phyloP scores from a whole-genome alignment of 208 protist genomes.

The Acanthamoeba castellanii region DNA sequence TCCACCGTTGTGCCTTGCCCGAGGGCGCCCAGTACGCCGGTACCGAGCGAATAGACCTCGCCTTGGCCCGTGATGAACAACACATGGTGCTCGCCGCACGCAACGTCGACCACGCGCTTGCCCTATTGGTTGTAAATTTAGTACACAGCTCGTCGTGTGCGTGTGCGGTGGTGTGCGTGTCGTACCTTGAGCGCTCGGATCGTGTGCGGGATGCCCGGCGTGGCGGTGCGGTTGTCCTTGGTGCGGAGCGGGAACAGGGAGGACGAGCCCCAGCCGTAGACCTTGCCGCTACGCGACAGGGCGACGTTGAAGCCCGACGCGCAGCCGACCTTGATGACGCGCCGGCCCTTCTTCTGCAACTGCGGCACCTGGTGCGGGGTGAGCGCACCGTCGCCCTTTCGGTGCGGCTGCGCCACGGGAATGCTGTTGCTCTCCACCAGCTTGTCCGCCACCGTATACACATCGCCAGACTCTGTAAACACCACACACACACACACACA shows the following conservation, averaged over 20 bases:
- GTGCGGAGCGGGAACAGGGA: slow-evolving; percentile 50
- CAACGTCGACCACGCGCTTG: slow-evolving; percentile 70
- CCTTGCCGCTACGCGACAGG: slow-evolving; percentile 21
- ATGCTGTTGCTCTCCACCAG: neutral
- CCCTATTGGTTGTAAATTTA: neutral
- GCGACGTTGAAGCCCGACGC: slow-evolving; percentile 66
- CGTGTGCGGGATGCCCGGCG: slow-evolving; percentile 55
- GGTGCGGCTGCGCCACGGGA: neutral
- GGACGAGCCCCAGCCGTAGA: slow-evolving; percentile 25
- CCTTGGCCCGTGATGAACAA: slow-evolving; percentile 50
- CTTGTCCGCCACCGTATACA: slow-evolving; percentile 63
- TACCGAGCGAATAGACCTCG: slow-evolving; percentile 69
- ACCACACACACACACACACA: neutral
- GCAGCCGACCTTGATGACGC: slow-evolving; percentile 59
- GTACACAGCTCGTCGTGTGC: neutral
- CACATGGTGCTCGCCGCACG: slow-evolving; percentile 67
- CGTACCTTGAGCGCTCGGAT: slow-evolving; percentile 50
- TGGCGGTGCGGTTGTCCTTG: slow-evolving; percentile 17
- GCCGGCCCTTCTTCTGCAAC: slow-evolving; percentile 25
- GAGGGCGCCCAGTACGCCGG: slow-evolving; percentile 42
- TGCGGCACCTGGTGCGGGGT: slow-evolving; percentile 22
- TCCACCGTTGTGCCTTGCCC: slow-evolving; percentile 62
- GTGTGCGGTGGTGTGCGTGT: neutral
- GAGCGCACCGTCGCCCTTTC: slow-evolving; percentile 13
- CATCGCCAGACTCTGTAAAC: slow-evolving; percentile 35